Conservation (phyloP, 2,329 filamentous ascomycete genomes). For the Raffaelea ambrosiae region DNA sequence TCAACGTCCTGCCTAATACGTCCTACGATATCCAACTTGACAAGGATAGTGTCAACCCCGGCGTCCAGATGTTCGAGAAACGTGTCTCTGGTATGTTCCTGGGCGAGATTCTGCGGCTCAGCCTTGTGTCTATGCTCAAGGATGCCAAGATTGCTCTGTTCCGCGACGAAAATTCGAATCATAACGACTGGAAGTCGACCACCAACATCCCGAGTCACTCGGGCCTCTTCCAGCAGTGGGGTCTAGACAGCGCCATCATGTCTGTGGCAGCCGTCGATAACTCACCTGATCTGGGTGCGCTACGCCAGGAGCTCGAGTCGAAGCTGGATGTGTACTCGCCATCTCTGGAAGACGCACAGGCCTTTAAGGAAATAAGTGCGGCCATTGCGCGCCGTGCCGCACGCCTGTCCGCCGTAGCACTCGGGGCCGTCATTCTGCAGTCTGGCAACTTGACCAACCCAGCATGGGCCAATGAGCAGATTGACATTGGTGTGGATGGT, state of each 20-base stretch:
- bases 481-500: conserved; percentile 91
- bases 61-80: conserved; percentile 98
- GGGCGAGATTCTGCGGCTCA: conserved; percentile 81
- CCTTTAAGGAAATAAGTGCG: conserved; percentile 73
- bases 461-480: conserved; percentile 55
- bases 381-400: conserved; percentile 86
- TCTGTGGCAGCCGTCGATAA: conserved; percentile 78
- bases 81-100: conserved; percentile 97
- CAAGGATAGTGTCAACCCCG: conserved; percentile 74
- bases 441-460: conserved; percentile 60
- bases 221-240: conserved; percentile 71
- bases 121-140: conserved; percentile 63
- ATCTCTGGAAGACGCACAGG: conserved; percentile 75
- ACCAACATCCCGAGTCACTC: conserved; percentile 59
- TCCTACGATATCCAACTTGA: conserved; percentile 76
- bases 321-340: conserved; percentile 68
- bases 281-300: conserved; percentile 59
- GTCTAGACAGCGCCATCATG: conserved; percentile 83
- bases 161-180: conserved; percentile 63
- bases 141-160: conserved; percentile 63
- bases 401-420: conserved; percentile 76
- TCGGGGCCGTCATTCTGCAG: conserved; percentile 75
- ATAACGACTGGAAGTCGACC: conserved; percentile 61
- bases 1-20: conserved; percentile 80
- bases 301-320: conserved; percentile 71